A percentile compares a stretch with the other conserved stretches of the same genome.
Evolutionary conservation across 1,139 yeast species (phyloP).

Genomic region (Zygosaccharomyces pseudobailii): DNA sequence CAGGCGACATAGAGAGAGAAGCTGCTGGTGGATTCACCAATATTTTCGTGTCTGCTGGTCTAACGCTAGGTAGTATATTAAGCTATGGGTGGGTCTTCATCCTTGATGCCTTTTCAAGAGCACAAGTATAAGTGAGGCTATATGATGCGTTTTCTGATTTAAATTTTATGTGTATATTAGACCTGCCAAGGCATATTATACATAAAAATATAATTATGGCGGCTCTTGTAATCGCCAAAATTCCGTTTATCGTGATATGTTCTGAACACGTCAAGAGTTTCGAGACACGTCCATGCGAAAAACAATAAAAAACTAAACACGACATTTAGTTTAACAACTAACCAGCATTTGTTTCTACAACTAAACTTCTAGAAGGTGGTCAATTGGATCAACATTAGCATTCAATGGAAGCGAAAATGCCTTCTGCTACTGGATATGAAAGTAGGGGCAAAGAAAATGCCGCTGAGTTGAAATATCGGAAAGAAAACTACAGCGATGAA

Average conservation of each 20-base stretch:
- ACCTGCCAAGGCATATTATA: no score
- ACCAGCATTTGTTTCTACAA: background rate
- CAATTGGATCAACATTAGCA: background rate
- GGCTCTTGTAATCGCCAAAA: background rate
- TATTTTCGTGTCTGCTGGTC: slow-evolving; percentile 66
- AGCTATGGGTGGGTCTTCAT: slow-evolving; percentile 58
- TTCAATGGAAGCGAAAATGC: slow-evolving; percentile 13
- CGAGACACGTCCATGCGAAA: slow-evolving; percentile 3
- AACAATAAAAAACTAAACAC: slow-evolving; percentile 6
- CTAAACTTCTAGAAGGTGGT: background rate
- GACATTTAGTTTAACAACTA: background rate
- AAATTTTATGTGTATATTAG: no score
- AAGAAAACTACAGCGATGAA: slow-evolving; percentile 10
- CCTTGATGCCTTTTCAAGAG: slow-evolving; percentile 5
- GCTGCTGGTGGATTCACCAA: slow-evolving; percentile 95
- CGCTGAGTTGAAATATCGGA: slow-evolving; percentile 12
- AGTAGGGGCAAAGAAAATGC: slow-evolving; percentile 10
- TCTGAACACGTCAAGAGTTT: slow-evolving; percentile 9
- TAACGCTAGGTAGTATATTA: slow-evolving; percentile 69
- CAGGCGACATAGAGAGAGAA: slow-evolving; percentile 62
- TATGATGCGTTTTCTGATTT: no score
- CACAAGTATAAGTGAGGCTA: background rate
- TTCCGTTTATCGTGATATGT: background rate
- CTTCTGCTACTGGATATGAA: slow-evolving; percentile 18
- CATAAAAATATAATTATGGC: background rate